Evolutionary conservation across 306 rosid species (phyloP), one percentile per base, ranked within the genome.

Genomic region (Erythrophleum fordii): DNA sequence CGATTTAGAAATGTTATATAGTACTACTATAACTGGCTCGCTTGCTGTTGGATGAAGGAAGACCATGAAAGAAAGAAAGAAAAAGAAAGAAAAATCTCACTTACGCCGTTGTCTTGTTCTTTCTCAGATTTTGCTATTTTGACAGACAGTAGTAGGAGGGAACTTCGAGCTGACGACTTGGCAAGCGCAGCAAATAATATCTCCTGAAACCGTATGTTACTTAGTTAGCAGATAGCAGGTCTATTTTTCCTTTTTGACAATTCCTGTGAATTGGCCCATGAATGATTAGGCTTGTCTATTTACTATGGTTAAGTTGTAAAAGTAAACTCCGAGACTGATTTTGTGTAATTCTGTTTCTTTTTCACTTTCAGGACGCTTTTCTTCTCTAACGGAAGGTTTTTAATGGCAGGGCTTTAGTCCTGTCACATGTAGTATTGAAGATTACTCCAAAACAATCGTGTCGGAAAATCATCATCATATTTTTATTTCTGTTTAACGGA

Each of bases 171-270:
- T 73, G 80, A 66, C 42, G 69, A 20, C 35, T 9, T 69, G 59
- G 18, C 20, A 41, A 42, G 29, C 42, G 53, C 73, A 68, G 73
- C 73, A 41, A 22, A 42, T 68, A 41, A 48, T 42, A 68, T 12
- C 4, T 37, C 20, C 53, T 28, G 70, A 22, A 58, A 22, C 58
- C 28, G 12, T 8, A 69, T 45, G 64, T 26, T 75, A 9, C 39
- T 48, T 79, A 61, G 77, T 48, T 82, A 48, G 82, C 74, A 51
- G 78, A 68, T 71, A 65, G 85, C 56, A 79, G 75, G 72, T 70
- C 72, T 44, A 80, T 72, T 82, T 60, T 82, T 82, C 79, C 28
- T 83, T 59, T 74, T 81, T 81, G 83, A 58, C 59, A 84, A 41
- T 44, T 80, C 31, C 53, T 72, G 88, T 69, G 78, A 82, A 76